Percentiles rank a stretch among this genome's conserved stretches.
Evolutionary conservation across 192 early-diverging fungal species (phyloP).

Genomic region (Coemansia sp.): DNA sequence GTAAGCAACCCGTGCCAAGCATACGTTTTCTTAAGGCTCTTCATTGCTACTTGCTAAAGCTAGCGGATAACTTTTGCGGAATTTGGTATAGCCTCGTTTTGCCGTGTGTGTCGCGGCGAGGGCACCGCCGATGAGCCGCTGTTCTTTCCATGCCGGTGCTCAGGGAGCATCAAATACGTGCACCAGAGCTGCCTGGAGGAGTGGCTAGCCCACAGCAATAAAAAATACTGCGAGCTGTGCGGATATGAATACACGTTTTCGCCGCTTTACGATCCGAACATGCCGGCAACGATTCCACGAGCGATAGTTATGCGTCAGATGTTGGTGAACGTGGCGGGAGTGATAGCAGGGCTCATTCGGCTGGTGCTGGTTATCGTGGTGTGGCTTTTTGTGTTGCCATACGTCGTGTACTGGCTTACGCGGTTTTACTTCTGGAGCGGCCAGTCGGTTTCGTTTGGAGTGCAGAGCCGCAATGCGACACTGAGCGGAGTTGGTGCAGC

Average conservation of each 20-base stretch:
- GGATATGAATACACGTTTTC: slow-evolving; percentile 82
- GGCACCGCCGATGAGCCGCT: slow-evolving; percentile 78
- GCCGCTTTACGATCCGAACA: slow-evolving; percentile 70
- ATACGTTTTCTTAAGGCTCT: neutral
- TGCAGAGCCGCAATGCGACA: neutral
- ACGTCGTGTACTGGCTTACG: slow-evolving; percentile 80
- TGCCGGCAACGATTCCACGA: slow-evolving; percentile 70
- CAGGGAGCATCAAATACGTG: slow-evolving; percentile 92
- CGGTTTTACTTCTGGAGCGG: slow-evolving; percentile 82
- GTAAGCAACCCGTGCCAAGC: slow-evolving; percentile 2
- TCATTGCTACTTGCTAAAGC: neutral
- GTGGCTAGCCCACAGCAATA: slow-evolving; percentile 82
- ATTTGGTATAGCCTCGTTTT: slow-evolving; percentile 61
- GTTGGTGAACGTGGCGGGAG: slow-evolving; percentile 46
- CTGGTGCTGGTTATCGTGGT: slow-evolving; percentile 64
- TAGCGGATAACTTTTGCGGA: neutral
- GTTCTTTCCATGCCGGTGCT: slow-evolving; percentile 93
- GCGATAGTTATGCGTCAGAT: slow-evolving; percentile 60
- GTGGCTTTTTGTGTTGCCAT: slow-evolving; percentile 85
- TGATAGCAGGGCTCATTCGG: slow-evolving; percentile 53
- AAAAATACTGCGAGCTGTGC: slow-evolving; percentile 84
- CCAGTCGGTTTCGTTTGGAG: slow-evolving; percentile 36
- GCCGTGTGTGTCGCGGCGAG: slow-evolving; percentile 80
- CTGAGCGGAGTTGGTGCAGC: neutral
- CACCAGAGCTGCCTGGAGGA: slow-evolving; percentile 86